Evolutionary conservation across 2,329 filamentous ascomycete species (phyloP), one percentile per base, ranked within the genome.

Genomic region (Colletotrichum karsti): DNA sequence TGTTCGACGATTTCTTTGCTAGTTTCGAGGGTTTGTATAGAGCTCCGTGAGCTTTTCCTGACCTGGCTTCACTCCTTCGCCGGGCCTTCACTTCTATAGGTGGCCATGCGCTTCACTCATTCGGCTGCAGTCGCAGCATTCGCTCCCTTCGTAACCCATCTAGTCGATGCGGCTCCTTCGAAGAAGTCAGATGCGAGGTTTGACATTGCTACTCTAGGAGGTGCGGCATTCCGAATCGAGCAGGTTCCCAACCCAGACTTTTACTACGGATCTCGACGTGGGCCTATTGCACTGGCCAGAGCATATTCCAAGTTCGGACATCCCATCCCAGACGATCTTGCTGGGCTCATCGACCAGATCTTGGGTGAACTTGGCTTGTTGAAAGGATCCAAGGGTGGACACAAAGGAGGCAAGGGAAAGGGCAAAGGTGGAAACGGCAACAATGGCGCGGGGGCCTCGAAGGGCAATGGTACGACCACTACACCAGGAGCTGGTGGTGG

Each of bases 171-270:
- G 30, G 76, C 77, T 13, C 73, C 72, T 18, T 26, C 44, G n/a
- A 73, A 72, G 15, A 74, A 74, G 59, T 69, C 75, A 28, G 72
- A 72, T 22, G 18, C 46, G 24, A 51, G 46, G 46, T 51, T 79
- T 63, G 72, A 77, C 53, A 74, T 81, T 15, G 73, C 77, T n/a
- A 78, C 75, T 2, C 70, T 80, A 9, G 81, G 79, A n/a, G 81
- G 81, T 9, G 73, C 76, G 67, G 77, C 76, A n/a, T 80, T 83
- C 68, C 77, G 77, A 62, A 72, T 83, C 51, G 68, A 74, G 2
- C 81, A 83, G 72, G 74, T 82, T 3, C 75, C 77, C 30, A 83
- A 83, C 62, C 72, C 75, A 60, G 73, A 75, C 37, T 83, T 77
- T 71, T 70, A 70, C 35, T 72, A 72, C 22, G 68, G 54, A 74